A percentile compares a stretch with the other conserved stretches of the same genome.
phyloP scores from a whole-genome alignment of 2,329 filamentous ascomycete genomes.

The Aspergillus luchuensis region DNA sequence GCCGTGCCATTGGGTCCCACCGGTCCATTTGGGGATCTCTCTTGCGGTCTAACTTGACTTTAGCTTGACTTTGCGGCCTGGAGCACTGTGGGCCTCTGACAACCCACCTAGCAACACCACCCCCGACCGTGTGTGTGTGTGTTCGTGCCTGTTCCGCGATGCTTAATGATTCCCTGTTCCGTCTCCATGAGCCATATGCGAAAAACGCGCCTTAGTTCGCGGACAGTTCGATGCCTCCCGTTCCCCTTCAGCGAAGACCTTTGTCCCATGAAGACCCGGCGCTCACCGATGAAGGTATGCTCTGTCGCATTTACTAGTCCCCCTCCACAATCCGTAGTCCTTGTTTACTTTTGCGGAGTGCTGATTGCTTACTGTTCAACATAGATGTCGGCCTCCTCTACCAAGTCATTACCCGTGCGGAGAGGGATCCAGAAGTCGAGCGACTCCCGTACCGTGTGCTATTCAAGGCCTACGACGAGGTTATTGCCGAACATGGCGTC shows the following conservation, averaged over 20 bases:
- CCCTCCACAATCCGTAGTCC: not conserved
- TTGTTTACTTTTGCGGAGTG: not conserved
- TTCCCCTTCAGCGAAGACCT: conserved; percentile 44
- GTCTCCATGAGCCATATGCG: conserved; percentile 47
- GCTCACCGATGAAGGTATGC: conserved; percentile 64
- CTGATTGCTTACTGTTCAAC: not conserved
- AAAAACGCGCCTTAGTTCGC: conserved; percentile 49
- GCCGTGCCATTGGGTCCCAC: conserved; percentile 12
- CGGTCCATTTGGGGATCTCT: conserved; percentile 12
- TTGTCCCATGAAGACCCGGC: conserved; percentile 44
- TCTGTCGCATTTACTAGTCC: not conserved
- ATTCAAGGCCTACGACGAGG: conserved; percentile 76
- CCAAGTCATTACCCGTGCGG: conserved; percentile 72
- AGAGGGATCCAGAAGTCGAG: conserved; percentile 65
- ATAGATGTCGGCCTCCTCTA: conserved; percentile 78
- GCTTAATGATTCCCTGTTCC: conserved; percentile 36
- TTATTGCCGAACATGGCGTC: conserved; percentile 70
- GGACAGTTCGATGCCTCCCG: conserved; percentile 54
- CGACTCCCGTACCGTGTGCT: conserved; percentile 73
- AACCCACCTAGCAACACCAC: not conserved
- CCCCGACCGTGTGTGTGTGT: conserved; percentile 16
- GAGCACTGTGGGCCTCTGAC: conserved; percentile 9
- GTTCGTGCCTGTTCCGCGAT: conserved; percentile 31
- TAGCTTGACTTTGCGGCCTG: conserved; percentile 3
- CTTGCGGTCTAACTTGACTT: not conserved